Evolutionary conservation across 2,329 filamentous ascomycete species (phyloP).

Genomic region (Colletotrichum kahawae): DNA sequence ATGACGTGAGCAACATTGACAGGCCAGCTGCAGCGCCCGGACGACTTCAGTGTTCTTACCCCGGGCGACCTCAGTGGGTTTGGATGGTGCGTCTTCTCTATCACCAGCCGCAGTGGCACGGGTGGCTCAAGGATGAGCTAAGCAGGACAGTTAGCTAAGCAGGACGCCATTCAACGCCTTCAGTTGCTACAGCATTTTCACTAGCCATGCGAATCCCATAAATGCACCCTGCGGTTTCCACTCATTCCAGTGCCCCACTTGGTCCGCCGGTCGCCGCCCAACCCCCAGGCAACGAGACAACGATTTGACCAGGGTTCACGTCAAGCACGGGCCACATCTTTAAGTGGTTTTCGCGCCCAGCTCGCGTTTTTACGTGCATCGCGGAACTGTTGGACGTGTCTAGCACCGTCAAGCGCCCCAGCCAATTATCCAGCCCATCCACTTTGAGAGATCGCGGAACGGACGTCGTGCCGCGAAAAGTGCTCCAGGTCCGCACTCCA

Average conservation of each 20-base stretch:
- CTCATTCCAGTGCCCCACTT: not conserved
- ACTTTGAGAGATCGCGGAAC: not conserved
- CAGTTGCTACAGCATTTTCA: conserved; percentile 3
- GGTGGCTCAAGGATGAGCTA: not conserved
- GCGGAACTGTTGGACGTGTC: conserved; percentile 22
- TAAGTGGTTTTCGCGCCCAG: conserved; percentile 23
- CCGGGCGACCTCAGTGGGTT: not conserved
- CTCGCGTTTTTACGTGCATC: conserved; percentile 27
- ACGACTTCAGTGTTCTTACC: not conserved
- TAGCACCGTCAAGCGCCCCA: conserved; percentile 12
- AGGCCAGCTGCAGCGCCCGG: not conserved
- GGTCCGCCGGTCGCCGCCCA: not conserved
- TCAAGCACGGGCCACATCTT: conserved; percentile 22
- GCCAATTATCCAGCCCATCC: conserved; percentile 14
- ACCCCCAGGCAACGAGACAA: conserved; percentile 19
- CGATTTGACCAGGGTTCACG: conserved; percentile 19
- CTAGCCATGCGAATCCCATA: not conserved
- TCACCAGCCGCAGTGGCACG: not conserved
- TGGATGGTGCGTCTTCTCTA: not conserved
- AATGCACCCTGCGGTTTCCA: conserved; percentile 1
- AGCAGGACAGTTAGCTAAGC: not conserved
- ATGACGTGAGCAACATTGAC: not conserved
- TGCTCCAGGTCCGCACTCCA: not conserved
- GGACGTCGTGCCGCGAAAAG: conserved; percentile 1
- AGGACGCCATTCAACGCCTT: not conserved